Evolutionary conservation across 352 stramenopile species (phyloP).

Genomic region (Phytophthora melonis): DNA sequence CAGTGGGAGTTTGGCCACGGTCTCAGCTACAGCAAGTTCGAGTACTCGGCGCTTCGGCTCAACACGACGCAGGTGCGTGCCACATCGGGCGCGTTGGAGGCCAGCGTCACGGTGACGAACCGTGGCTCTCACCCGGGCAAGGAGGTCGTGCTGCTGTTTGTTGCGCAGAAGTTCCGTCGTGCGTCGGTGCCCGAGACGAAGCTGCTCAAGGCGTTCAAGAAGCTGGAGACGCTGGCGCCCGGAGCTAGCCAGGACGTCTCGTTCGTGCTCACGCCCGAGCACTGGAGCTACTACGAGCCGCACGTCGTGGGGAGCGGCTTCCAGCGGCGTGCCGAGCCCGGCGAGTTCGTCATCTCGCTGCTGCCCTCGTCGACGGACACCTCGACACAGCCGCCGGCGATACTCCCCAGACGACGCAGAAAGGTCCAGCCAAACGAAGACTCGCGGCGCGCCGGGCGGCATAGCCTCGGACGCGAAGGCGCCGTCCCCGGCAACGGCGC

Average conservation of each 20-base stretch:
- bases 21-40: slow-evolving; percentile 73
- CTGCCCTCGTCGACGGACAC: slow-evolving; percentile 35
- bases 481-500: slow-evolving; percentile 3
- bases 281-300: slow-evolving; percentile 70
- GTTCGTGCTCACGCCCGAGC: slow-evolving; percentile 51
- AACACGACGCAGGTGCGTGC: slow-evolving; percentile 47
- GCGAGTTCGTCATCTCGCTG: slow-evolving; percentile 65
- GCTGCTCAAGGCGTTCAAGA: slow-evolving; percentile 80
- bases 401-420: slow-evolving; percentile 1
- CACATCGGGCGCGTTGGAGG: slow-evolving; percentile 41
- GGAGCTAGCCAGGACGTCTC: slow-evolving; percentile 43
- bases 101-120: slow-evolving; percentile 76
- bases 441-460: slow-evolving; percentile 10
- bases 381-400: not conserved
- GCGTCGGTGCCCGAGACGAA: slow-evolving; percentile 74
- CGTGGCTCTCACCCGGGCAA: slow-evolving; percentile 50
- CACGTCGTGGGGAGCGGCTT: slow-evolving; percentile 57
- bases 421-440: slow-evolving; percentile 18
- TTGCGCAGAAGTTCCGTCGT: slow-evolving; percentile 61
- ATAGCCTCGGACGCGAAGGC: not conserved
- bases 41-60: slow-evolving; percentile 62
- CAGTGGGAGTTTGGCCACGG: slow-evolving; percentile 77
- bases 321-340: slow-evolving; percentile 40
- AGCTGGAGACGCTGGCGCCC: slow-evolving; percentile 52
- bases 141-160: slow-evolving; percentile 80